A percentile compares a stretch with the other conserved stretches of the same genome.
These are phyloP conservation scores for Tylopilus subfusipes DNA, from an alignment of 768 basidiomycete species.

Conservation along the genomic window DNA sequence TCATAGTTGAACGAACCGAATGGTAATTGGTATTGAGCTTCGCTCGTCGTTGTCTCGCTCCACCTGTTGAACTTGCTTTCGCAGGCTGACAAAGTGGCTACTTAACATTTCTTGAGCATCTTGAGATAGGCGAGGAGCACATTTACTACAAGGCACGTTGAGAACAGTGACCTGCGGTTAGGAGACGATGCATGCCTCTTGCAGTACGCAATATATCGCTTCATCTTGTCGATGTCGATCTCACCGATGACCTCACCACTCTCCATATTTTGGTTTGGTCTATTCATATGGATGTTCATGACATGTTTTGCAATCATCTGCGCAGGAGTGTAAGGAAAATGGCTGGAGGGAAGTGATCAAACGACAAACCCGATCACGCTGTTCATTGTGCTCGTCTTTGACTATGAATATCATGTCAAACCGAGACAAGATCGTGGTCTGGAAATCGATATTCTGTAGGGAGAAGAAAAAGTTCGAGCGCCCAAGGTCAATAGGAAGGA, in stretches of 20 bases:
- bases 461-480: neutral
- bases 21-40: constrained; percentile 96
- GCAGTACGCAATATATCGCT: constrained; percentile 93
- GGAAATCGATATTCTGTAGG: constrained; percentile 85
- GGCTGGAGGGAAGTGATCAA: neutral
- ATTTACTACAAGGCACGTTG: constrained; percentile 59
- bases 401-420: constrained; percentile 99
- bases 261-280: constrained; percentile 61
- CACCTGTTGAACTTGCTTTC: constrained; percentile 92
- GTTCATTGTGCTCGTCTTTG: constrained; percentile 95
- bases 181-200: constrained; percentile 60
- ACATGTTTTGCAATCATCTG: constrained; percentile 96
- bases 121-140: constrained; percentile 87
- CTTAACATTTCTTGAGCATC: constrained; percentile 97
- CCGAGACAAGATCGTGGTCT: constrained; percentile 95
- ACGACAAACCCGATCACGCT: constrained; percentile 72
- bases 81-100: constrained; percentile 88
- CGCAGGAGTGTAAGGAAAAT: constrained; percentile 1
- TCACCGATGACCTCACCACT: constrained; percentile 74
- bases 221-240: constrained; percentile 97
- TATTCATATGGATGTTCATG: constrained; percentile 98
- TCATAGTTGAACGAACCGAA: constrained; percentile 61
- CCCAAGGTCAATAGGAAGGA: neutral
- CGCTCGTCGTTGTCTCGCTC: constrained; percentile 97
- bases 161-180: neutral